Evolutionary conservation across 306 rosid species (phyloP).

Genomic region (Elaeagnus macrophylla): DNA sequence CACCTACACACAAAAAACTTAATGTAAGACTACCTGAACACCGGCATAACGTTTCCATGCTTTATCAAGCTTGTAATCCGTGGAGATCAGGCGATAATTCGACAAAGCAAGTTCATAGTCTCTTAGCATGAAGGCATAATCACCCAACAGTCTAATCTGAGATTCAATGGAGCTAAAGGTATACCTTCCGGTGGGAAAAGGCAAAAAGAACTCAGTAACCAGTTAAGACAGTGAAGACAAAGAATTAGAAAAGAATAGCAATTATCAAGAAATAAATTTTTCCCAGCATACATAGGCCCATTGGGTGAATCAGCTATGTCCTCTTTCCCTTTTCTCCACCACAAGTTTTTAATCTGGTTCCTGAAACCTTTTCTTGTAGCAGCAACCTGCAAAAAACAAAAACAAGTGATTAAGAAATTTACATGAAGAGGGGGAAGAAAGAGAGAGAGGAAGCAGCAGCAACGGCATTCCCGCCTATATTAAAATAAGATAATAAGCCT

Average conservation of each 20-base stretch:
- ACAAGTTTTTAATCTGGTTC: constrained; percentile 89
- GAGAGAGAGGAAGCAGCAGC: constrained; percentile 4
- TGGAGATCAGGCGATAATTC: constrained; percentile 88
- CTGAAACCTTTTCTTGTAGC: constrained; percentile 87
- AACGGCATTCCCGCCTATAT: too few species aligned
- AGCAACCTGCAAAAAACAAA: constrained; percentile 52
- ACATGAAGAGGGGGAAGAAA: constrained; percentile 4
- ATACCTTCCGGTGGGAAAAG: constrained; percentile 47
- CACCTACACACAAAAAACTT: not conserved
- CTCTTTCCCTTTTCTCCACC: constrained; percentile 99
- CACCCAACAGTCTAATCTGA: constrained; percentile 95
- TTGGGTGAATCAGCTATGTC: constrained; percentile 59
- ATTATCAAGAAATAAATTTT: constrained; percentile 5
- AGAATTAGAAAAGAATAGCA: constrained; percentile 14
- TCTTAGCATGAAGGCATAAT: constrained; percentile 91
- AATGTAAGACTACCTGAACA: constrained; percentile 61
- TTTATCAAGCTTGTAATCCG: constrained; percentile 97
- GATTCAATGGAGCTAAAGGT: constrained; percentile 84
- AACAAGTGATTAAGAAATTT: constrained; percentile 7
- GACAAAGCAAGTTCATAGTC: constrained; percentile 98
- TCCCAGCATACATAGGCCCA: constrained; percentile 63
- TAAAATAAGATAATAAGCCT: not conserved
- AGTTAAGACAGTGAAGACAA: constrained; percentile 26
- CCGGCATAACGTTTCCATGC: constrained; percentile 99
- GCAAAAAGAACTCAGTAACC: constrained; percentile 23